A percentile compares a stretch with the other conserved stretches of the same genome.
Evolutionary conservation across 768 basidiomycete species (phyloP).

Genomic region (Lactarius sp.): DNA sequence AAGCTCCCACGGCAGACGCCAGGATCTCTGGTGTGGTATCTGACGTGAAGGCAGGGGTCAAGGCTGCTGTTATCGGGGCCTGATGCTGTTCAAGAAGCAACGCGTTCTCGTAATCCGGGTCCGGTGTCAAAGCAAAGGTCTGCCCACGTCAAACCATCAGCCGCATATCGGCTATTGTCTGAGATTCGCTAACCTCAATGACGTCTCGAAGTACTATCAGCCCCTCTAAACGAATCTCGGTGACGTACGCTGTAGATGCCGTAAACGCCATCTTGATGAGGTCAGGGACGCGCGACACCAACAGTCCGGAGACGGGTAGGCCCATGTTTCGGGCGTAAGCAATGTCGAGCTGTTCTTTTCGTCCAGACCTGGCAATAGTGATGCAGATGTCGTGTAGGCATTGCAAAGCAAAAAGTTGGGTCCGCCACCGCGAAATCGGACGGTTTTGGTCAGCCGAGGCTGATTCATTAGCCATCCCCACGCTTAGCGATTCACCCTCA

Average conservation of each 20-base stretch:
- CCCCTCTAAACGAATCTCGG: conserved; percentile 90
- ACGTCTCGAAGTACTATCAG: conserved; percentile 86
- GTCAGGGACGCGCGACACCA: conserved; percentile 85
- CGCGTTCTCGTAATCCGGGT: conserved; percentile 89
- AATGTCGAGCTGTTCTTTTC: conserved; percentile 81
- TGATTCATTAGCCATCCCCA: conserved; percentile 44
- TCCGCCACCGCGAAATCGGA: conserved; percentile 86
- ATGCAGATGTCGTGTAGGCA: conserved; percentile 88
- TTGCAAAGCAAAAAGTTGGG: conserved; percentile 89
- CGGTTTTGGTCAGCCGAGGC: conserved; percentile 38
- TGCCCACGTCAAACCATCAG: conserved; percentile 32
- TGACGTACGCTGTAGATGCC: conserved; percentile 93
- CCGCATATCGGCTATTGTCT: neutral
- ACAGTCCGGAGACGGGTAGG: conserved; percentile 52
- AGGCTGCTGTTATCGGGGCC: conserved; percentile 94
- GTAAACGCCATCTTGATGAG: conserved; percentile 98
- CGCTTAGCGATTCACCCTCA: conserved; percentile 87
- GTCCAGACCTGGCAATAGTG: conserved; percentile 65
- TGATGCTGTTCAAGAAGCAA: conserved; percentile 94
- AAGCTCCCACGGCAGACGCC: conserved; percentile 87
- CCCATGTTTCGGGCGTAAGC: conserved; percentile 60
- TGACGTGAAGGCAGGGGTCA: conserved; percentile 93
- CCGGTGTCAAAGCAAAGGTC: conserved; percentile 83
- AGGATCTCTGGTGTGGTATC: conserved; percentile 95
- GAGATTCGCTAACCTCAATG: conserved; percentile 61